Evolutionary conservation across 768 basidiomycete species (phyloP).

Genomic region (Dacryopinax primogenitus): DNA sequence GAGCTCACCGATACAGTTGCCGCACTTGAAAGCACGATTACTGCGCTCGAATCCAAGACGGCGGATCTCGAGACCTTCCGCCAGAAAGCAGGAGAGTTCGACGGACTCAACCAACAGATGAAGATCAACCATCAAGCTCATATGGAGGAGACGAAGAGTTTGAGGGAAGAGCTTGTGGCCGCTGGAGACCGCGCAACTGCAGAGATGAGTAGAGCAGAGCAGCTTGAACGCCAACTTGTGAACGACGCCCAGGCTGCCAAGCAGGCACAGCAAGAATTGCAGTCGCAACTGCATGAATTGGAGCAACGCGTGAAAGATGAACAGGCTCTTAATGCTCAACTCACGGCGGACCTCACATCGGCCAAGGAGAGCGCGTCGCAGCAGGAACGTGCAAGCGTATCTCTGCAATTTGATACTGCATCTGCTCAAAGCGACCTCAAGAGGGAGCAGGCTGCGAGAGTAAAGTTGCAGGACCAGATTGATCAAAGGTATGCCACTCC

Average conservation of each 20-base stretch:
- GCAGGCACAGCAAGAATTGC: background rate
- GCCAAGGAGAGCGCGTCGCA: background rate
- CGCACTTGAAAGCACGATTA: background rate
- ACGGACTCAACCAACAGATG: background rate
- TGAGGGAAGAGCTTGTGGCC: background rate
- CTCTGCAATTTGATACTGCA: background rate
- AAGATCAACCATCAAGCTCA: background rate
- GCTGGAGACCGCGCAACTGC: background rate
- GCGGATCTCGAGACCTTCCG: slow-evolving; percentile 1
- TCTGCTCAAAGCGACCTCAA: background rate
- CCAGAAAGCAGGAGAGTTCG: background rate
- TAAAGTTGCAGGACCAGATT: background rate
- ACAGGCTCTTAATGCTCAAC: background rate
- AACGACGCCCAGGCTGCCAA: background rate
- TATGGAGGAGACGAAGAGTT: background rate
- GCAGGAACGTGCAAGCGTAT: background rate
- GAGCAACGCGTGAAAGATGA: background rate
- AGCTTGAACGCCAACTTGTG: background rate
- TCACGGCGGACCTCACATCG: background rate
- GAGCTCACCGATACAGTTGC: background rate
- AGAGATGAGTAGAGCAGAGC: background rate
- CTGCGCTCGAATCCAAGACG: background rate
- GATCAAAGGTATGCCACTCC: background rate
- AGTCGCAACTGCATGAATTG: background rate
- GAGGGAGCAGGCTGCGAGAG: background rate